These are phyloP conservation scores for Colletotrichum sp. DNA, from an alignment of 2,329 filamentous ascomycete genomes.

Conservation along the genomic window DNA sequence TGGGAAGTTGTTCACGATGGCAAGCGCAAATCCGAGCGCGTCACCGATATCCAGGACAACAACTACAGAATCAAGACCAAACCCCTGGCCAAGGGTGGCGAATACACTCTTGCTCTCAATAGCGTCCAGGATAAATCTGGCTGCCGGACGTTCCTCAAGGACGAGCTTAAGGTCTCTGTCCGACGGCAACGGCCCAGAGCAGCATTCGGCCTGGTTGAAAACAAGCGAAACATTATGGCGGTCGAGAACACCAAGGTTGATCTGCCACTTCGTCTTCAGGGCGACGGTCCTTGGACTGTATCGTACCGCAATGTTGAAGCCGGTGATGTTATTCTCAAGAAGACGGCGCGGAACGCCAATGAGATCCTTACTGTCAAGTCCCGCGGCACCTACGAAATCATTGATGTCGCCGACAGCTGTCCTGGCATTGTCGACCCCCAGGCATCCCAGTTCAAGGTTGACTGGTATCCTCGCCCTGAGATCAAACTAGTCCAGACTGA, in stretches of 20 bases:
- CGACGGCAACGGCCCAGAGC: conserved; percentile 87
- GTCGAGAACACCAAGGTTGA: conserved; percentile 77
- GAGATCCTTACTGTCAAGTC: conserved; percentile 69
- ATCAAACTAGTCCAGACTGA: conserved; percentile 71
- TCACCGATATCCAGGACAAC: conserved; percentile 66
- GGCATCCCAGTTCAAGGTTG: conserved; percentile 78
- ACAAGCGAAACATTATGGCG: conserved; percentile 74
- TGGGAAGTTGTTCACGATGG: conserved; percentile 94
- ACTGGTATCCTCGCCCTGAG: conserved; percentile 84
- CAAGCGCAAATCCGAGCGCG: conserved; percentile 74
- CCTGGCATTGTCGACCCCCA: conserved; percentile 79
- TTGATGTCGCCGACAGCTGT: conserved; percentile 80
- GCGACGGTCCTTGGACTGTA: conserved; percentile 84
- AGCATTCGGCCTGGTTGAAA: conserved; percentile 85
- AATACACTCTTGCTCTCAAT: conserved; percentile 86
- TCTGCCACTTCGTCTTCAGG: conserved; percentile 84
- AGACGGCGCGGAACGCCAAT: conserved; percentile 64
- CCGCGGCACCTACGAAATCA: conserved; percentile 80
- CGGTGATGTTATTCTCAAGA: conserved; percentile 46
- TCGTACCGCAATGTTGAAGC: conserved; percentile 74
- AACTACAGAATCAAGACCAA: conserved; percentile 78
- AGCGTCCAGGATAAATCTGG: conserved; percentile 86
- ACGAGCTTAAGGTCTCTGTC: conserved; percentile 85
- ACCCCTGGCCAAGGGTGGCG: conserved; percentile 78
- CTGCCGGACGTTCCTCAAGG: conserved; percentile 85